Percentiles rank a stretch among this genome's conserved stretches.
Evolutionary conservation across 1,284 basidiomycete species (phyloP).

Genomic region (Microbotryum intermedium): DNA sequence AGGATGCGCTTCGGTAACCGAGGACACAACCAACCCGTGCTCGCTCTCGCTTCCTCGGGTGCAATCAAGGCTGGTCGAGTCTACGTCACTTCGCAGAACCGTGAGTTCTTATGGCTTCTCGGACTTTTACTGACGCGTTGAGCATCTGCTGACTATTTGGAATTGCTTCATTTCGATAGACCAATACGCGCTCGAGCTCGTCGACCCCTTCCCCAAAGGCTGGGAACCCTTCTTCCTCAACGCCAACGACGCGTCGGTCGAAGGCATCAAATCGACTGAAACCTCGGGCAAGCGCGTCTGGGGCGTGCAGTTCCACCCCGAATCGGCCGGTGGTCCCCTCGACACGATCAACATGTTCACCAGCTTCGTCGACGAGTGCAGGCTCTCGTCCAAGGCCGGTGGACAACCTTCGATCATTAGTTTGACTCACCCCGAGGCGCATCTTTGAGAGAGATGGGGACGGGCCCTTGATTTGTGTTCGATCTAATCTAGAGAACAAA

Average conservation of each 20-base stretch:
- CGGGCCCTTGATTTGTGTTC: too few relatives aligned
- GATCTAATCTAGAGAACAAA: too few relatives aligned
- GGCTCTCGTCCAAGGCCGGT: slow-evolving; percentile 33
- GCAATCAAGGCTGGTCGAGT: slow-evolving; percentile 91
- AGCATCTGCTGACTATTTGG: slow-evolving; percentile 27
- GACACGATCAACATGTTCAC: slow-evolving; percentile 96
- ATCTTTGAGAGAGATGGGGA: background rate
- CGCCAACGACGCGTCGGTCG: slow-evolving; percentile 55
- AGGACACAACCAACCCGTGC: slow-evolving; percentile 98
- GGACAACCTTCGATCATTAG: background rate
- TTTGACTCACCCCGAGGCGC: slow-evolving; percentile 3
- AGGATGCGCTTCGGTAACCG: slow-evolving; percentile 97
- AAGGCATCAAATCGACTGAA: slow-evolving; percentile 82
- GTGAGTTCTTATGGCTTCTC: slow-evolving; percentile 43
- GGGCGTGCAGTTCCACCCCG: slow-evolving; percentile 96
- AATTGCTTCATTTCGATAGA: slow-evolving; percentile 36
- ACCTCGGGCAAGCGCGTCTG: slow-evolving; percentile 81
- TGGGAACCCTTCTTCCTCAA: slow-evolving; percentile 99
- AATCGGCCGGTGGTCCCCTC: slow-evolving; percentile 70
- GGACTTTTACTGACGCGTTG: background rate
- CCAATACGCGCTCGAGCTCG: slow-evolving; percentile 85
- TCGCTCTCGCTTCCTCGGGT: slow-evolving; percentile 80
- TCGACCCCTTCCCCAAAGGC: slow-evolving; percentile 84
- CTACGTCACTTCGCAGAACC: slow-evolving; percentile 71
- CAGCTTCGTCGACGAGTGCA: slow-evolving; percentile 76